Evolutionary conservation across 331 rosid species (phyloP).

Genomic region (Spiraea crenata): DNA sequence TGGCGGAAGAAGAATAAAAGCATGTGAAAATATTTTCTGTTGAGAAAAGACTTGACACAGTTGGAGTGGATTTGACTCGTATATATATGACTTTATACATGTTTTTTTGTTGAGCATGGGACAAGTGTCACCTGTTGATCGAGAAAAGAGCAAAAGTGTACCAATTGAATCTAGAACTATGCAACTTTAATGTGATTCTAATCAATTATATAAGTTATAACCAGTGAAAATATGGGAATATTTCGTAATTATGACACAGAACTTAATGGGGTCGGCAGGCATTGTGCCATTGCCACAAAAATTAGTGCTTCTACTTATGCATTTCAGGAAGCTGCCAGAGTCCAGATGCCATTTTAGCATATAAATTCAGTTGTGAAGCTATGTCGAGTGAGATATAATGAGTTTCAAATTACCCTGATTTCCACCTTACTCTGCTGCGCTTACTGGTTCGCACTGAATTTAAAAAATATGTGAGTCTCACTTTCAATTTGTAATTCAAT

Average conservation of each 20-base stretch:
- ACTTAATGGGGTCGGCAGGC: conserved; percentile 23
- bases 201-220: not conserved
- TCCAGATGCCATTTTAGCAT: conserved; percentile 8
- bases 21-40: no score
- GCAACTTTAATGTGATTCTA: conserved; percentile 18
- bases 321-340: conserved; percentile 15
- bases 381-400: not conserved
- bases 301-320: conserved; percentile 27
- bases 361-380: not conserved
- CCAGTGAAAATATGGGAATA: conserved; percentile 17
- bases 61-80: conserved; percentile 12
- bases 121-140: conserved; percentile 40
- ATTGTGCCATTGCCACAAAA: not conserved
- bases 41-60: no score
- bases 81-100: not conserved
- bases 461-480: no score
- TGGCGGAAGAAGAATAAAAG: no score
- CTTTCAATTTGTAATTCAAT: no score
- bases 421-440: no score
- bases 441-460: no score
- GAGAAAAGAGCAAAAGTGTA: conserved; percentile 4
- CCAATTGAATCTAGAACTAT: conserved; percentile 17
- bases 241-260: conserved; percentile 16
- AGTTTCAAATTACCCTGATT: no score
- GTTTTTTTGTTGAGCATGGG: no score